These are phyloP conservation scores for Podospora pseudoanserina DNA, from an alignment of 495 filamentous ascomycete species.

Conservation along the genomic window DNA sequence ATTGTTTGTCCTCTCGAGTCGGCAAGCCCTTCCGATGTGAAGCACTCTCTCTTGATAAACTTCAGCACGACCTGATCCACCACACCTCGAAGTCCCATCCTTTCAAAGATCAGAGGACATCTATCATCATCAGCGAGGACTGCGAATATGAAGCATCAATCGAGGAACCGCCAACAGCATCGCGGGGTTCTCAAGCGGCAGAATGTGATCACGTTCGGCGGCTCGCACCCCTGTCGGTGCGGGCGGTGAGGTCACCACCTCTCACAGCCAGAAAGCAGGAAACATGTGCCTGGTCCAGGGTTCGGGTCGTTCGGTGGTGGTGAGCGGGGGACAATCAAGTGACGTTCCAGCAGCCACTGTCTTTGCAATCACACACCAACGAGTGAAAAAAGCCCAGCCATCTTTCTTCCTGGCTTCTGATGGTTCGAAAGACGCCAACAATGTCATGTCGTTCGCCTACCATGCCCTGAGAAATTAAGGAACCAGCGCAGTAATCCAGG, in stretches of 20 bases:
- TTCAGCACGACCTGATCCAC: background rate
- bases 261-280: background rate
- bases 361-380: background rate
- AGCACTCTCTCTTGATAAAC: background rate
- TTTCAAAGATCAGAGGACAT: background rate
- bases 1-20: background rate
- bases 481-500: background rate
- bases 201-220: background rate
- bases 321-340: slow-evolving; percentile 4
- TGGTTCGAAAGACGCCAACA: background rate
- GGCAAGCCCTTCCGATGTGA: background rate
- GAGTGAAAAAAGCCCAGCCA: background rate
- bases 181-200: background rate
- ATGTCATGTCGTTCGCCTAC: background rate
- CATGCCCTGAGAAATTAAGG: slow-evolving; percentile 11
- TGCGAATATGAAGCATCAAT: too few species aligned
- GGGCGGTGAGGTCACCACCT: slow-evolving; percentile 14
- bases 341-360: slow-evolving; percentile 10
- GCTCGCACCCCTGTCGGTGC: background rate
- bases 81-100: background rate
- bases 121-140: background rate
- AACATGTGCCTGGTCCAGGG: background rate
- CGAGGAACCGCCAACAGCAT: background rate
- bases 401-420: background rate
- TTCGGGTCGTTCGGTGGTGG: background rate